Conservation (phyloP, 805 yeast species). For the Tetrapisispora arboricola region DNA sequence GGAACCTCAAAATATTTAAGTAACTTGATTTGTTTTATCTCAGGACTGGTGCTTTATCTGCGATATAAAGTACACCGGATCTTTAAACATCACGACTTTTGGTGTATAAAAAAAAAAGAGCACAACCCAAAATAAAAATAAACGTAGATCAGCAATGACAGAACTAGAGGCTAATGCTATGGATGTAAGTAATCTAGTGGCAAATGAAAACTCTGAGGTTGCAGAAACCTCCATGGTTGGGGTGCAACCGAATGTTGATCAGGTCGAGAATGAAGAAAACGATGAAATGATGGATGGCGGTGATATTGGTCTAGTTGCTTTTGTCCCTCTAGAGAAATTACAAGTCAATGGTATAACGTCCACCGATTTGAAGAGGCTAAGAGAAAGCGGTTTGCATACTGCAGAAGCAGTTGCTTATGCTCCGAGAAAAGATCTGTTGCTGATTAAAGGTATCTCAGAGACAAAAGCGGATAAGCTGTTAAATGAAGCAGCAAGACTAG, state of each 20-base stretch:
- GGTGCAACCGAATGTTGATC: neutral
- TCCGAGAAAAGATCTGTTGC: conserved; percentile 66
- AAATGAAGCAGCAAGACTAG: conserved; percentile 73
- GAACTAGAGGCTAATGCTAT: neutral
- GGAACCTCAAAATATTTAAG: too few relatives aligned
- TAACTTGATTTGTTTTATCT: too few relatives aligned
- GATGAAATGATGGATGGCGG: conserved; percentile 35
- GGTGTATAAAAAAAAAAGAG: neutral
- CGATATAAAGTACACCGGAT: too few relatives aligned
- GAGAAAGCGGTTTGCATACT: conserved; percentile 78
- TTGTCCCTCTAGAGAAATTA: conserved; percentile 29
- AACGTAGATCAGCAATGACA: neutral
- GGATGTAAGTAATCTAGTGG: neutral
- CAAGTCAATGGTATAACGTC: conserved; percentile 78
- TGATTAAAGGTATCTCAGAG: conserved; percentile 87
- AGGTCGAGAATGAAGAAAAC: conserved; percentile 4
- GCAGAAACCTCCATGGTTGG: neutral
- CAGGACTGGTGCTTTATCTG: too few relatives aligned
- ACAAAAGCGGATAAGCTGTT: conserved; percentile 85
- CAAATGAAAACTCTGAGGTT: neutral
- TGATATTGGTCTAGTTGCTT: conserved; percentile 36
- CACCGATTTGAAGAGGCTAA: conserved; percentile 67
- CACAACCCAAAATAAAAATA: too few relatives aligned
- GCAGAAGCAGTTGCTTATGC: conserved; percentile 91
- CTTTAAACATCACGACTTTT: too few relatives aligned